A percentile compares a stretch with the other conserved stretches of the same genome.
Conservation (phyloP, 169 alveolate genomes). For the Sarcocystis neurona region DNA sequence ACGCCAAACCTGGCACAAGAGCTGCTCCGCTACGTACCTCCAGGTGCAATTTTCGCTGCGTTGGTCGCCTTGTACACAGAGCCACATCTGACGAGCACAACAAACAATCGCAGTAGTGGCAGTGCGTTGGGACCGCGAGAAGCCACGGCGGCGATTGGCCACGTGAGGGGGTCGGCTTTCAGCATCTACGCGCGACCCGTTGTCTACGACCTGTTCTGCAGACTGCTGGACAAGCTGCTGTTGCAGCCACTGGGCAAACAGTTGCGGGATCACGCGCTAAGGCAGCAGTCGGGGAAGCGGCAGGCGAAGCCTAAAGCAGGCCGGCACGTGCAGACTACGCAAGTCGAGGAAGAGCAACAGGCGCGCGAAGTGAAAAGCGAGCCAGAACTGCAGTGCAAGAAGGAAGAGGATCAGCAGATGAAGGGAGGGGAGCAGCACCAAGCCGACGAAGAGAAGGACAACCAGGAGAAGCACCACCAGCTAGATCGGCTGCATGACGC, state of each 20-base stretch:
- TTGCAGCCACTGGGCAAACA: neutral
- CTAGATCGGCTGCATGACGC: too few relatives aligned
- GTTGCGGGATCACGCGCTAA: neutral
- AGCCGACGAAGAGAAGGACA: too few relatives aligned
- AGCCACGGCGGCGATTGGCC: neutral
- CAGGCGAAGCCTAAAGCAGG: too few relatives aligned
- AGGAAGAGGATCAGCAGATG: too few relatives aligned
- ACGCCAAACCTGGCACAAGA: neutral
- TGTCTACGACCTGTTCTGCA: neutral
- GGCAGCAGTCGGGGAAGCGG: too few relatives aligned
- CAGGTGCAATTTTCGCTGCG: neutral
- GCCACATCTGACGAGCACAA: neutral
- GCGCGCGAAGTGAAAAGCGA: too few relatives aligned
- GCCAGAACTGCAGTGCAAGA: too few relatives aligned
- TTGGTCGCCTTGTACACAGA: constrained; percentile 13
- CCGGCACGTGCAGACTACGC: too few relatives aligned
- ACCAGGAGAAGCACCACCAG: too few relatives aligned
- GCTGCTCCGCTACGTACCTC: neutral
- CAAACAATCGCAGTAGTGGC: neutral
- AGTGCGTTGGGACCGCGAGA: neutral
- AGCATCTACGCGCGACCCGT: neutral
- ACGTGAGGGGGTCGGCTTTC: neutral
- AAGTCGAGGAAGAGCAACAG: too few relatives aligned
- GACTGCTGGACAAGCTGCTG: constrained; percentile 16
- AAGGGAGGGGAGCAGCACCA: too few relatives aligned